Evolutionary conservation across 495 filamentous ascomycete species (phyloP).

Genomic region (Penicillium ucsense): DNA sequence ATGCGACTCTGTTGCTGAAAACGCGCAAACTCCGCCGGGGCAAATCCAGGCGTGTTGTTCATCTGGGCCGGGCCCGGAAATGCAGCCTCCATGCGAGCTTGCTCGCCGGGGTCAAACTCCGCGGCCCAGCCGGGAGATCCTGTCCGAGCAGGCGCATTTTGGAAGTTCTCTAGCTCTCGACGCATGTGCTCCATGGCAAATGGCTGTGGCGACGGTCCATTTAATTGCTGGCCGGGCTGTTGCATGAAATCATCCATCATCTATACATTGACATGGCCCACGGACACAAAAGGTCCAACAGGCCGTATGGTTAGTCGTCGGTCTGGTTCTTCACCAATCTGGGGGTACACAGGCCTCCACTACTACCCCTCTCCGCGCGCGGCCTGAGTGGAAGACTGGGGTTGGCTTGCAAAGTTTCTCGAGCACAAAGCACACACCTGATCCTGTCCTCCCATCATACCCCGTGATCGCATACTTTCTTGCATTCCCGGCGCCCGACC

Average conservation of each 20-base stretch:
- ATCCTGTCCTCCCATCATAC: slow-evolving; percentile 51
- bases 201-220: slow-evolving; percentile 40
- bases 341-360: neutral
- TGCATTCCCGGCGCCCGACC: slow-evolving; percentile 57
- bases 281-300: neutral
- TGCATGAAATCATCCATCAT: slow-evolving; percentile 92
- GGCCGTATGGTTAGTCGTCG: slow-evolving; percentile 12
- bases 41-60: slow-evolving; percentile 52
- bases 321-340: neutral
- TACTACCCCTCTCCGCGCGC: neutral
- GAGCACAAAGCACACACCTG: slow-evolving; percentile 34
- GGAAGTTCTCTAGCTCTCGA: slow-evolving; percentile 52
- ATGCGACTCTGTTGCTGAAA: slow-evolving; percentile 64
- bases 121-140: slow-evolving; percentile 56
- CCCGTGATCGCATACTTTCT: slow-evolving; percentile 53
- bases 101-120: slow-evolving; percentile 58
- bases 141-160: slow-evolving; percentile 45
- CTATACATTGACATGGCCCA: slow-evolving; percentile 26
- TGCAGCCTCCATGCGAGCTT: slow-evolving; percentile 71
- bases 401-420: neutral
- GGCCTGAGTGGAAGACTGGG: neutral
- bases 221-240: slow-evolving; percentile 48
- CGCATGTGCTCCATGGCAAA: slow-evolving; percentile 67
- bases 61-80: slow-evolving; percentile 50
- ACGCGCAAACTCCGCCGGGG: slow-evolving; percentile 73